Evolutionary conservation across 192 early-diverging fungal genomes (phyloP).

Genomic region (Backusella macrospora): DNA sequence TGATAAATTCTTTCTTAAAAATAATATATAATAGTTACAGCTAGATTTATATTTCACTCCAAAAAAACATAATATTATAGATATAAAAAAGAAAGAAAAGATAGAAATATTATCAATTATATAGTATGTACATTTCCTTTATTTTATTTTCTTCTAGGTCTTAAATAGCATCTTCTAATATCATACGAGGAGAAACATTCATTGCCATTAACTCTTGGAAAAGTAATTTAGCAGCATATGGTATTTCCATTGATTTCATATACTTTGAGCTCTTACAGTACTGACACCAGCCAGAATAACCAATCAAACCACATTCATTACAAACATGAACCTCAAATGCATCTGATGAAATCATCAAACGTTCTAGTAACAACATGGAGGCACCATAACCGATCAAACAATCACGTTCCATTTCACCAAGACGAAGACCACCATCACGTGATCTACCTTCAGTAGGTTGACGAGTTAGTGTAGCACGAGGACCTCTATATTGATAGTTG

Average conservation of each 20-base stretch:
- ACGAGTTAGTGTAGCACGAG: slow-evolving; percentile 87
- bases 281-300: slow-evolving; percentile 89
- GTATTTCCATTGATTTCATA: slow-evolving; percentile 92
- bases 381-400: slow-evolving; percentile 98
- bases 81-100: too few species aligned
- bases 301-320: slow-evolving; percentile 87
- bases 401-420: slow-evolving; percentile 99
- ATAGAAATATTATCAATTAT: neutral
- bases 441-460: slow-evolving; percentile 98
- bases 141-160: neutral
- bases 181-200: slow-evolving; percentile 72
- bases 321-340: slow-evolving; percentile 93
- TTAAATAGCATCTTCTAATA: slow-evolving; percentile 43
- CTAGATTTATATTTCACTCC: too few species aligned
- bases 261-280: slow-evolving; percentile 84
- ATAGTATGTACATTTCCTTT: neutral
- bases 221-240: slow-evolving; percentile 95
- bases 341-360: slow-evolving; percentile 91
- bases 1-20: too few species aligned
- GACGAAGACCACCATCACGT: slow-evolving; percentile 93
- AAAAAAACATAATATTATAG: too few species aligned
- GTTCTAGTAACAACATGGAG: slow-evolving; percentile 88
- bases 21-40: too few species aligned
- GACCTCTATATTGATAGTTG: slow-evolving; percentile 60
- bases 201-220: slow-evolving; percentile 98